These are phyloP conservation scores for Erucastrum elatum DNA, from an alignment of 345 rosid genomes.

Conservation along the genomic window DNA sequence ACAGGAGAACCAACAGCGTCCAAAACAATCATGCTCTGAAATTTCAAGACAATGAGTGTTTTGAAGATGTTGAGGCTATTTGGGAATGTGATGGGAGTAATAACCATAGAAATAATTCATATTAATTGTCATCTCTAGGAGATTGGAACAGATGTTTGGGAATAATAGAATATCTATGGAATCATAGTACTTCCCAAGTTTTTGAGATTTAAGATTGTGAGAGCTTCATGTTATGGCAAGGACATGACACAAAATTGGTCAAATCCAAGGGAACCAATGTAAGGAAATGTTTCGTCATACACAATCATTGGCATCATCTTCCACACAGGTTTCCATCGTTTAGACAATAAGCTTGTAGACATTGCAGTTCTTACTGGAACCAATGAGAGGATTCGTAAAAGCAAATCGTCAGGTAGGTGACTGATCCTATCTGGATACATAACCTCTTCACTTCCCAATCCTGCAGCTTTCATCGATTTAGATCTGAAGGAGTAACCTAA, in stretches of 20 bases:
- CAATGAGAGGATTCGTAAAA: not conserved
- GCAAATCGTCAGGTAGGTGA: conserved; percentile 21
- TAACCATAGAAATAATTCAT: not conserved
- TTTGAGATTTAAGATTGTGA: conserved; percentile 16
- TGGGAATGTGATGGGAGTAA: not conserved
- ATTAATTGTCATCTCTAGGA: conserved; percentile 1
- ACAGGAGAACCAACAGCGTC: conserved; percentile 15
- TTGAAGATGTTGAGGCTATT: not conserved
- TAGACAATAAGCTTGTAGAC: conserved; percentile 21
- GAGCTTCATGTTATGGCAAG: conserved; percentile 13
- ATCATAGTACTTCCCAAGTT: not conserved
- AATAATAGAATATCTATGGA: not conserved
- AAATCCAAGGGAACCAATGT: conserved; percentile 1
- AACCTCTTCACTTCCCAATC: not conserved
- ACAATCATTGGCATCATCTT: not conserved
- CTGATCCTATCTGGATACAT: conserved; percentile 7
- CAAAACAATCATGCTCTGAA: not conserved
- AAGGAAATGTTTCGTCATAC: not conserved
- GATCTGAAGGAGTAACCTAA: not conserved
- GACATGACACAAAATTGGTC: conserved; percentile 1
- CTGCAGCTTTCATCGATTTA: not conserved
- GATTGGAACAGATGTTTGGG: conserved; percentile 6
- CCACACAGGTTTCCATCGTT: conserved; percentile 23
- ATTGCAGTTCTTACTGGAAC: conserved; percentile 14
- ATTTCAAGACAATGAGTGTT: conserved; percentile 9